These are phyloP conservation scores for Cutaneotrichosporon sp. DNA, from an alignment of 1,284 basidiomycete genomes.

Conservation along the genomic window DNA sequence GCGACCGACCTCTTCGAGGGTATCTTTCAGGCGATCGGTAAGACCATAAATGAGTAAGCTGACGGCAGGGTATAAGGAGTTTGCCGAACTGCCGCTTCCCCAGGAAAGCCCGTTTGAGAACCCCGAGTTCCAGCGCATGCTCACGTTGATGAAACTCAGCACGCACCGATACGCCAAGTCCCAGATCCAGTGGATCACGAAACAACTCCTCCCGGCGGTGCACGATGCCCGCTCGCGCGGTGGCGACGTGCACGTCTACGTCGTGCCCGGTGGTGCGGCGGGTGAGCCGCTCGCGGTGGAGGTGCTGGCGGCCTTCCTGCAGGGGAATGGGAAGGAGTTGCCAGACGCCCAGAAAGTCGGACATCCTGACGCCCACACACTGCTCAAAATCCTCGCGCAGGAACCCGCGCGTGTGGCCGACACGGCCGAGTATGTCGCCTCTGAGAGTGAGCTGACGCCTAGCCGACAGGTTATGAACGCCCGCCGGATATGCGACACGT, in stretches of 20 bases:
- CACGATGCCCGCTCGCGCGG: slow-evolving; percentile 56
- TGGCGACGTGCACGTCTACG: slow-evolving; percentile 50
- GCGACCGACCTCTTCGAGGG: slow-evolving; percentile 58
- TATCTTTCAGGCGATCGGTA: slow-evolving; percentile 93
- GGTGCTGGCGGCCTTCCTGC: slow-evolving; percentile 62
- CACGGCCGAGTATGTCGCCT: slow-evolving; percentile 53
- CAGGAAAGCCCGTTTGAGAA: slow-evolving; percentile 25
- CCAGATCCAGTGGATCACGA: slow-evolving; percentile 89
- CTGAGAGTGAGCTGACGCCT: slow-evolving; percentile 1
- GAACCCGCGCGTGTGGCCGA: slow-evolving; percentile 24
- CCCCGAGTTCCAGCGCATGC: slow-evolving; percentile 59
- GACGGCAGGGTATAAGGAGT: slow-evolving; percentile 80
- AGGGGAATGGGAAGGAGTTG: slow-evolving; percentile 53
- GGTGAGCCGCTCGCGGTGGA: slow-evolving; percentile 62
- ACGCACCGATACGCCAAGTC: slow-evolving; percentile 90
- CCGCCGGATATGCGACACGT: slow-evolving; percentile 67
- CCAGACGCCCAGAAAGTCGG: slow-evolving; percentile 65
- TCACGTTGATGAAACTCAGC: slow-evolving; percentile 77
- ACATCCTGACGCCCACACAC: slow-evolving; percentile 55
- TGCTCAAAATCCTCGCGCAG: slow-evolving; percentile 58
- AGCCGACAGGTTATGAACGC: slow-evolving; percentile 63
- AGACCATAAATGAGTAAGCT: slow-evolving; percentile 20
- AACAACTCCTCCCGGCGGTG: slow-evolving; percentile 80
- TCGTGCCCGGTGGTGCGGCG: slow-evolving; percentile 58
- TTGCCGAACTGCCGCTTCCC: slow-evolving; percentile 58